A percentile compares a stretch with the other conserved stretches of the same genome.
Conservation (phyloP, 2,329 filamentous ascomycete species). For the Ceratocystis cubensis region DNA sequence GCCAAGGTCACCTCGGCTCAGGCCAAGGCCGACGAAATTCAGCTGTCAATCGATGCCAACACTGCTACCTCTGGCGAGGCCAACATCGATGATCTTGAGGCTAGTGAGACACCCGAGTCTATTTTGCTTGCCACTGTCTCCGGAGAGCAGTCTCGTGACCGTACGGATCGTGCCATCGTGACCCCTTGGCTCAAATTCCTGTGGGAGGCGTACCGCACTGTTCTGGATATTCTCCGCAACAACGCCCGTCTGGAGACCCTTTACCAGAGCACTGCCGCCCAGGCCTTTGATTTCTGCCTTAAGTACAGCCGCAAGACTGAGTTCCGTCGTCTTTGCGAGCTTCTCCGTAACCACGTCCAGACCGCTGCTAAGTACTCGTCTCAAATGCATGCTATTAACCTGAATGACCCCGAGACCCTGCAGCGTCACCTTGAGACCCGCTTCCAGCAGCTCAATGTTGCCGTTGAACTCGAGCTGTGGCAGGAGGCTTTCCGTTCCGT, state of each 20-base stretch:
- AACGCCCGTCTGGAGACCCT: constrained; percentile 94
- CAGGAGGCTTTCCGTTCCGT: constrained; percentile 99
- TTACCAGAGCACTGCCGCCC: constrained; percentile 95
- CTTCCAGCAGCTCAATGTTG: constrained; percentile 96
- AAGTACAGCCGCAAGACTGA: constrained; percentile 98
- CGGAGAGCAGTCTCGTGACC: constrained; percentile 91
- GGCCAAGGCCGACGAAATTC: constrained; percentile 88
- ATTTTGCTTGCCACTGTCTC: constrained; percentile 96
- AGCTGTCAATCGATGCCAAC: constrained; percentile 69
- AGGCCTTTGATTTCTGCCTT: constrained; percentile 97
- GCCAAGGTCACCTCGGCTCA: constrained; percentile 93
- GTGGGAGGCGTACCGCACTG: constrained; percentile 98
- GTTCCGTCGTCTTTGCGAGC: constrained; percentile 94
- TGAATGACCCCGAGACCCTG: constrained; percentile 92
- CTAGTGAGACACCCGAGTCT: constrained; percentile 93
- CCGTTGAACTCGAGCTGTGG: constrained; percentile 95
- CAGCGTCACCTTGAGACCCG: constrained; percentile 96
- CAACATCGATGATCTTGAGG: constrained; percentile 89
- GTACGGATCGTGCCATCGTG: constrained; percentile 94
- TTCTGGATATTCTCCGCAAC: constrained; percentile 97
- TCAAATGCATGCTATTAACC: constrained; percentile 98
- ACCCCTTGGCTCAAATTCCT: constrained; percentile 99
- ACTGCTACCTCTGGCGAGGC: constrained; percentile 43
- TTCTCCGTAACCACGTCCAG: constrained; percentile 95
- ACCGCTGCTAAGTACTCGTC: constrained; percentile 98